These are phyloP conservation scores for Cordyceps farinosa DNA, from an alignment of 2,329 filamentous ascomycete genomes.

Conservation along the genomic window DNA sequence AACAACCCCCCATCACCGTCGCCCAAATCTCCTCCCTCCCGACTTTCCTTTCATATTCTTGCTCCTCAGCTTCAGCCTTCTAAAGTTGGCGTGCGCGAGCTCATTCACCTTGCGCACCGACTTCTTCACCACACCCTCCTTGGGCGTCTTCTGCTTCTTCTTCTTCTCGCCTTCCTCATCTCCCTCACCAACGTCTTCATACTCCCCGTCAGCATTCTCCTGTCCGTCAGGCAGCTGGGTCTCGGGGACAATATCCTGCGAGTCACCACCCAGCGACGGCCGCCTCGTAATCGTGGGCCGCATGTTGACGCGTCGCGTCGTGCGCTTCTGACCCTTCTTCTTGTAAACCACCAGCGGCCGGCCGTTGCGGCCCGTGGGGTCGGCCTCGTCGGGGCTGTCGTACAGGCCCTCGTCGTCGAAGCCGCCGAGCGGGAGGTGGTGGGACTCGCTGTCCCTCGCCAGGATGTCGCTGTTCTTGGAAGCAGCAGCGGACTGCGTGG, in stretches of 20 bases:
- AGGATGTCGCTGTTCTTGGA: constrained; percentile 34
- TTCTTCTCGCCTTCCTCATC: constrained; percentile 30
- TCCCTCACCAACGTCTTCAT: constrained; percentile 16
- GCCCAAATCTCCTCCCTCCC: constrained; percentile 49
- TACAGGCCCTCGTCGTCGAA: constrained; percentile 62
- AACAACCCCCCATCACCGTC: not conserved
- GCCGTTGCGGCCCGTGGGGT: constrained; percentile 51
- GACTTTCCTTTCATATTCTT: constrained; percentile 57
- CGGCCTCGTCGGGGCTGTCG: constrained; percentile 50
- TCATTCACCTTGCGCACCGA: constrained; percentile 59
- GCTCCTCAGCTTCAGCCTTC: constrained; percentile 60
- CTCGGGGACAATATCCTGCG: constrained; percentile 32
- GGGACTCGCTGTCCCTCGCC: constrained; percentile 42
- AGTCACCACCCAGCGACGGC: constrained; percentile 32
- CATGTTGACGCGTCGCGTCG: constrained; percentile 67
- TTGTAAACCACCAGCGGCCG: constrained; percentile 64
- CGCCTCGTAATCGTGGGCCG: constrained; percentile 50
- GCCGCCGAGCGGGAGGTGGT: constrained; percentile 50
- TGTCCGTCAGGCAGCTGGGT: constrained; percentile 24
- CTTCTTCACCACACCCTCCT: constrained; percentile 48
- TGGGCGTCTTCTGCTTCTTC: constrained; percentile 26
- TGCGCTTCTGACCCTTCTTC: constrained; percentile 81
- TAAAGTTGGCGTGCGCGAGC: constrained; percentile 64
- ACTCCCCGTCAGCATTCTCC: constrained; percentile 20
- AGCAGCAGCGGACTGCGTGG: constrained; percentile 17